Percentiles rank a stretch among this genome's conserved stretches.
phyloP scores from a whole-genome alignment of 305 asterid genomes.

The Solanum aculeatissimum region DNA sequence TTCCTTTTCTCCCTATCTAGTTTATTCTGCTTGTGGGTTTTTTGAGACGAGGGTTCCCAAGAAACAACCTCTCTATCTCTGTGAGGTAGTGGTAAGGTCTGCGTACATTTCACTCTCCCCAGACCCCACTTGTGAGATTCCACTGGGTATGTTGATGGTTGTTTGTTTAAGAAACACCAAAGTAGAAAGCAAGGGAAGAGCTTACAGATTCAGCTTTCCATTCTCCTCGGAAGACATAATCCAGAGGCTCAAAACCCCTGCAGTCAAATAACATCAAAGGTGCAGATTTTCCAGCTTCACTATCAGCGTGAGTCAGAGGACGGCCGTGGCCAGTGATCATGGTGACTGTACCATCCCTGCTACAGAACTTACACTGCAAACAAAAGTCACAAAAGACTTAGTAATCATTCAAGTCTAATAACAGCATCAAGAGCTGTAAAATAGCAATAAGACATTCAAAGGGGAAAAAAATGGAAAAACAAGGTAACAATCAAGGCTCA shows the following conservation, averaged over 20 bases:
- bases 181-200: background rate
- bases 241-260: slow-evolving; percentile 88
- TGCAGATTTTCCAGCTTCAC: slow-evolving; percentile 42
- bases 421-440: background rate
- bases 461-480: background rate
- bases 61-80: too few relatives aligned
- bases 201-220: slow-evolving; percentile 94
- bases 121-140: too few relatives aligned
- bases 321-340: slow-evolving; percentile 73
- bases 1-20: too few relatives aligned
- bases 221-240: slow-evolving; percentile 53
- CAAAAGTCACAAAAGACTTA: background rate
- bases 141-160: too few relatives aligned
- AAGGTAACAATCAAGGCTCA: background rate
- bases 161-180: background rate
- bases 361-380: slow-evolving; percentile 81
- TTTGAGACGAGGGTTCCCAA: too few relatives aligned
- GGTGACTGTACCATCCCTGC: slow-evolving; percentile 69
- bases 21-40: too few relatives aligned
- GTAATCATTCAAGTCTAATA: background rate
- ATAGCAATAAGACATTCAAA: background rate
- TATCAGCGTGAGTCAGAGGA: slow-evolving; percentile 49
- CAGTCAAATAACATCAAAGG: slow-evolving; percentile 82
- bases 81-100: too few relatives aligned
- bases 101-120: too few relatives aligned